Conservation (phyloP, 352 stramenopile genomes). For the Globisporangium yorkense region DNA sequence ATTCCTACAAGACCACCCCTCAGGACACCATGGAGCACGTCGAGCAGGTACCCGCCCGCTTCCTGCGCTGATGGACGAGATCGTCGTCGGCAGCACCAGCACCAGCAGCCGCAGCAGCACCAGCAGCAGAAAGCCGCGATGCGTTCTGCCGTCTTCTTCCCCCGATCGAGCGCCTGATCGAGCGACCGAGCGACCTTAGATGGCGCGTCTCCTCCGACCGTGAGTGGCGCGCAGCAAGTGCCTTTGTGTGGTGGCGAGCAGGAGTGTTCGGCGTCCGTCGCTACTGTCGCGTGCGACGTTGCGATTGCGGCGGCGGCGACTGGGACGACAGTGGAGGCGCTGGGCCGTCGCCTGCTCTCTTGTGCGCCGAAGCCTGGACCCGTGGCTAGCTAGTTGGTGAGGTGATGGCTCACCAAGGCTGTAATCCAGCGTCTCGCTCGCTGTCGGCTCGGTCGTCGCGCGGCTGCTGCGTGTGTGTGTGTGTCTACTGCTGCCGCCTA, state of each 20-base stretch:
- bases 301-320: no score
- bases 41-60: constrained; percentile 11
- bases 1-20: constrained; percentile 5
- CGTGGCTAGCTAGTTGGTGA: constrained; percentile 46
- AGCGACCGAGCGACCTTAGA: no score
- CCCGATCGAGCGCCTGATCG: no score
- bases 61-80: neutral
- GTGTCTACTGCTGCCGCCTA: neutral
- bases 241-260: neutral
- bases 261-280: no score
- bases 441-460: neutral
- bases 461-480: neutral
- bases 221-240: neutral
- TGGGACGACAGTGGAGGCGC: no score
- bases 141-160: no score
- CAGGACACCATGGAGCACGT: constrained; percentile 19
- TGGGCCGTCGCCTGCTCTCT: neutral
- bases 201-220: no score
- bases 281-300: no score
- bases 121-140: no score
- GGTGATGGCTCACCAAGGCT: constrained; percentile 80
- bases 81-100: no score
- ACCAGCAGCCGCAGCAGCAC: no score
- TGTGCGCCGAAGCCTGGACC: constrained; percentile 10
- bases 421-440: constrained; percentile 44